Base-by-base conservation (phyloP, 2,329 filamentous ascomycete genomes). In the Alternaria gansuensis region DNA sequence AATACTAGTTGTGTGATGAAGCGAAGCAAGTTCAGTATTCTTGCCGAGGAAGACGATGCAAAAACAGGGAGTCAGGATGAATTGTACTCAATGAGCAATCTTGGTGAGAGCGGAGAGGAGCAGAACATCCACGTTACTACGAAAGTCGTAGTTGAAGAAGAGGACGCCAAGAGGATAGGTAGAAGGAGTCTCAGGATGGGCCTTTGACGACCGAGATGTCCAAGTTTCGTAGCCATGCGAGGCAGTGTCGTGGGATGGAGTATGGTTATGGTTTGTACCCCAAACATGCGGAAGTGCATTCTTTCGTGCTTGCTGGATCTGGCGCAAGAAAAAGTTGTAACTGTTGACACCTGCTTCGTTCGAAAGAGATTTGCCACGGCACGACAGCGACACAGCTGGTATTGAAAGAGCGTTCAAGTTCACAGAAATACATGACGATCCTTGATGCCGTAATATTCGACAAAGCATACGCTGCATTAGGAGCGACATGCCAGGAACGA, bases 51-150 rank as follows among this genome's bases (percentile, higher is more conserved):
- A 46, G 44, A 46, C 13, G 17, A 46, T 29, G 11, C 14, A 34
- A 24, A 17, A 34, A 46, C 44, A 46, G 44, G 44, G n/a, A 46
- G 44, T 13, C 44, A 46, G 44, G 29, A 46, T 13, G 44, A 46
- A 33, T 29, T 46, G 17, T 46, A 33, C 11, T 29, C 44, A 33
- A 46, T 46, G 44, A 34, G 29, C 17, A 46, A 24, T 34, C 44
- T 46, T 33, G 44, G 29, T 5, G 21, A 34, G 29, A 34, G 29
- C 17, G 44, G 23, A 23, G 28, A 46, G 17, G 44, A 34, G 29
- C 44, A 34, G 44, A 33, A n/a, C 21, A 46, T 46, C 11, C 44
- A 17, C 29, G 44, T 46, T 21, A 46, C 44, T 24, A 46, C 44
- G 29, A 46, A 34, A 14, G 44, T 46, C 11, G 6, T 46, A 46